Percentiles rank a stretch among this genome's conserved stretches.
phyloP scores from a whole-genome alignment of 2,329 filamentous ascomycete genomes.

The Fusarium graminum region DNA sequence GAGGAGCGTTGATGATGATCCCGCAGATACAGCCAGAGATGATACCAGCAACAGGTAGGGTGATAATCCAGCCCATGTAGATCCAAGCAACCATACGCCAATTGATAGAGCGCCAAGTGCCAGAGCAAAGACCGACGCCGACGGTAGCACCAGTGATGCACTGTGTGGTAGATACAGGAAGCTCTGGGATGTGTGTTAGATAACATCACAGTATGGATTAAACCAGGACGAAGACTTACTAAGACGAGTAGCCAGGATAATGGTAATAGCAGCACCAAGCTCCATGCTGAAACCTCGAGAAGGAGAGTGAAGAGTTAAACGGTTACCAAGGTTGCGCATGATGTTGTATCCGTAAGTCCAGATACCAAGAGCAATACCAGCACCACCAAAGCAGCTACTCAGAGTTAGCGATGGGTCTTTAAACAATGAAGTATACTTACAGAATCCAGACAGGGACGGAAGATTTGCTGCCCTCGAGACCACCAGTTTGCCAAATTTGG shows the following conservation, averaged over 20 bases:
- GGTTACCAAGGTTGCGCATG: conserved; percentile 73
- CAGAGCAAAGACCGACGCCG: conserved; percentile 72
- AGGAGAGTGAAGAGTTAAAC: conserved; percentile 71
- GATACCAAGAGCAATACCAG: conserved; percentile 67
- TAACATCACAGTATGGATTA: rapidly evolving
- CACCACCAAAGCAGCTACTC: conserved; percentile 61
- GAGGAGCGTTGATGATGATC: conserved; percentile 72
- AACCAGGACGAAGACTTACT: conserved; percentile 49
- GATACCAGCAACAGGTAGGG: conserved; percentile 68
- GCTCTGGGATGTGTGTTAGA: conserved; percentile 52
- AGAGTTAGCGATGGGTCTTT: rapidly evolving
- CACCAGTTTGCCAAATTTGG: conserved; percentile 67
- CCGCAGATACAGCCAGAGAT: conserved; percentile 72
- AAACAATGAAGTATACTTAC: conserved; percentile 11
- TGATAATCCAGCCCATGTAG: conserved; percentile 72
- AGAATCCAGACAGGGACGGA: conserved; percentile 72
- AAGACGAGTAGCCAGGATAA: conserved; percentile 73
- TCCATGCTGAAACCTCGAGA: conserved; percentile 72
- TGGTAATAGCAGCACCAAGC: conserved; percentile 69
- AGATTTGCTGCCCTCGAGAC: conserved; percentile 58
- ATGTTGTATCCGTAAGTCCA: conserved; percentile 76
- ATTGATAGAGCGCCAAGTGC: conserved; percentile 70
- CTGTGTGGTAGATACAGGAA: conserved; percentile 75
- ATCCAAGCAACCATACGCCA: conserved; percentile 73
- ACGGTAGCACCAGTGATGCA: conserved; percentile 74